Conservation (phyloP, 1,139 yeast species). For the Diutina siamensis region DNA sequence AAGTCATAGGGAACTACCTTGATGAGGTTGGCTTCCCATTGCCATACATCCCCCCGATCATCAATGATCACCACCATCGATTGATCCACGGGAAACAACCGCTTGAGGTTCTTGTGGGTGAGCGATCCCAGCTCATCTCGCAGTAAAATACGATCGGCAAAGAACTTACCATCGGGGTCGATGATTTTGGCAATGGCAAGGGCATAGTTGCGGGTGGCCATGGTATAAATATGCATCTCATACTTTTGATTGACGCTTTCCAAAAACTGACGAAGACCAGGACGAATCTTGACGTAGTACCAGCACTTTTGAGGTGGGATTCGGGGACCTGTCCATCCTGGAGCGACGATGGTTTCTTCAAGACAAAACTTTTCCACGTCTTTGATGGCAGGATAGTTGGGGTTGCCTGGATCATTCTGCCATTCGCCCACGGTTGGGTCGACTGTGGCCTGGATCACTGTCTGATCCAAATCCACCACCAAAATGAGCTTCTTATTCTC, state of each 20-base stretch:
- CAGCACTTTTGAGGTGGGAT: constrained; percentile 54
- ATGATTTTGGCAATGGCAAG: constrained; percentile 79
- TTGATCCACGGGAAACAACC: constrained; percentile 92
- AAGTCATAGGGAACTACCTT: constrained; percentile 94
- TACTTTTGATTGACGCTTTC: constrained; percentile 50
- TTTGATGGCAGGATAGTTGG: constrained; percentile 73
- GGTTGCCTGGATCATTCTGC: constrained; percentile 78
- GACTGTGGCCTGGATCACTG: constrained; percentile 94
- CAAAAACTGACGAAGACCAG: constrained; percentile 71
- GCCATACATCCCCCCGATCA: constrained; percentile 99
- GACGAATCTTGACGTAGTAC: constrained; percentile 89
- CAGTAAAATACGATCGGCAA: constrained; percentile 84
- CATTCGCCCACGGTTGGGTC: constrained; percentile 97
- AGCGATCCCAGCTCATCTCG: constrained; percentile 93
- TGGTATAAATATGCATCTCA: constrained; percentile 92
- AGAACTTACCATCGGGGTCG: constrained; percentile 78
- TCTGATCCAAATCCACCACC: constrained; percentile 95
- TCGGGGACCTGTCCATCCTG: constrained; percentile 45
- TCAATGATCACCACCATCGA: constrained; percentile 95
- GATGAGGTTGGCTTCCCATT: constrained; percentile 85
- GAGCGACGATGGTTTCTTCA: constrained; percentile 57
- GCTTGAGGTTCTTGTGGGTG: constrained; percentile 76
- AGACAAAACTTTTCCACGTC: constrained; percentile 71
- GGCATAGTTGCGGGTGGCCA: constrained; percentile 98
- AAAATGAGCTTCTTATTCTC: constrained; percentile 62